phyloP scores from a whole-genome alignment of 2,329 filamentous ascomycete genomes.

The Dactylonectria macrodidyma region DNA sequence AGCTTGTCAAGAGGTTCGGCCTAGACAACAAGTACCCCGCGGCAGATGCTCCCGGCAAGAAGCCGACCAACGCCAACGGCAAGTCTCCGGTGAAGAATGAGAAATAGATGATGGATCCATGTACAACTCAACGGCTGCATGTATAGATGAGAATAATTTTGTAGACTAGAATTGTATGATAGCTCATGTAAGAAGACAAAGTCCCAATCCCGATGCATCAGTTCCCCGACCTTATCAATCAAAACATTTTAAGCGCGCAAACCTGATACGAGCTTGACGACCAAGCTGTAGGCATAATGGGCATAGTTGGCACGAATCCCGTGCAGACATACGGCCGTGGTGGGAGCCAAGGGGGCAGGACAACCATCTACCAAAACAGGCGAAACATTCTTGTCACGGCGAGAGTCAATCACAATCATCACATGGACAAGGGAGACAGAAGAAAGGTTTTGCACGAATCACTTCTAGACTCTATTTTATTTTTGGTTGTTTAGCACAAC shows the following conservation, averaged over 20 bases:
- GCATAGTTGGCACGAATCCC: too few relatives aligned
- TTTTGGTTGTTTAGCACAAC: constrained; percentile 62
- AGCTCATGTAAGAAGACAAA: constrained; percentile 4
- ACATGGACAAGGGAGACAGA: constrained; percentile 12
- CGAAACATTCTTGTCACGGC: constrained; percentile 2
- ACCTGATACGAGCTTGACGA: too few relatives aligned
- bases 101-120: neutral
- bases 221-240: neutral
- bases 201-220: neutral
- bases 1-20: constrained; percentile 12
- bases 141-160: constrained; percentile 1
- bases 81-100: neutral
- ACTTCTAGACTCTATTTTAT: constrained; percentile 66
- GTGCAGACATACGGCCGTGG: too few relatives aligned
- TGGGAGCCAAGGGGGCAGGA: too few relatives aligned
- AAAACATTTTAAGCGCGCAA: neutral
- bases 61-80: neutral
- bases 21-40: neutral
- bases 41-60: neutral
- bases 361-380: neutral
- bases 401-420: neutral
- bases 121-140: neutral
- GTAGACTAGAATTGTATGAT: constrained; percentile 8
- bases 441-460: constrained; percentile 49
- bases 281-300: too few relatives aligned